Evolutionary conservation across 805 yeast species (phyloP), one percentile per base, ranked within the genome.

Genomic region (Spathaspora girioi): DNA sequence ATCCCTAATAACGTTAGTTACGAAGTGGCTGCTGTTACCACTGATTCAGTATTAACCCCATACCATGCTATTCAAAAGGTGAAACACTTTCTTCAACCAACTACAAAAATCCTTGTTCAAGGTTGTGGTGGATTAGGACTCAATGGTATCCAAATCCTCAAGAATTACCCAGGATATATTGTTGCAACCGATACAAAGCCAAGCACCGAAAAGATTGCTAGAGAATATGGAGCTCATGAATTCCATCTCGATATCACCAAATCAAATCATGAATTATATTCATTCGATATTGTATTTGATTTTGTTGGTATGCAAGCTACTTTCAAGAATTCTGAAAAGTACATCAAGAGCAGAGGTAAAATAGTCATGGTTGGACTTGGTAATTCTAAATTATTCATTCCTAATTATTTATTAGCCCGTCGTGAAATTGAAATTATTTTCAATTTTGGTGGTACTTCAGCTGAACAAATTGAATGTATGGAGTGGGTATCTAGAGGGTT

Each of bases 321-420:
- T 0, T 56, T 61, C 38, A 65, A 66, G 47, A 48, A 43, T 20
- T 65, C 68, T 43, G 69, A 59, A 50, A 54, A 56, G 14, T 77
- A 62, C 52, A 69, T 72, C 27, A 66, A 62, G 19, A 41, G 56
- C 8, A 58, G 61, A 8, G 82, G 82, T 4, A 67, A 63, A 43
- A 67, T 77, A 31, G 62, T 73, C 19, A 68, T 75, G 56, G 68
- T 77, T 7, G 82, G 82, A 1, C 61, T 78, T 53, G 80, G 77
- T 0, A 61, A 60, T 31, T 59, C 62, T 48, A 64, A 66, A 43
- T 54, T 76, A 17, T 46, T 46, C 5, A 52, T 75, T 38, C 62
- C 61, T 38, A 69, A 72, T 50, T 70, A 59, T 52, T 66, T 66
- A 3, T 57, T 76, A 50, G 77, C 78, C 12, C 53, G 72, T 45